These are phyloP conservation scores for Leucosporidium yakuticum DNA, from an alignment of 768 basidiomycete genomes.

Conservation along the genomic window DNA sequence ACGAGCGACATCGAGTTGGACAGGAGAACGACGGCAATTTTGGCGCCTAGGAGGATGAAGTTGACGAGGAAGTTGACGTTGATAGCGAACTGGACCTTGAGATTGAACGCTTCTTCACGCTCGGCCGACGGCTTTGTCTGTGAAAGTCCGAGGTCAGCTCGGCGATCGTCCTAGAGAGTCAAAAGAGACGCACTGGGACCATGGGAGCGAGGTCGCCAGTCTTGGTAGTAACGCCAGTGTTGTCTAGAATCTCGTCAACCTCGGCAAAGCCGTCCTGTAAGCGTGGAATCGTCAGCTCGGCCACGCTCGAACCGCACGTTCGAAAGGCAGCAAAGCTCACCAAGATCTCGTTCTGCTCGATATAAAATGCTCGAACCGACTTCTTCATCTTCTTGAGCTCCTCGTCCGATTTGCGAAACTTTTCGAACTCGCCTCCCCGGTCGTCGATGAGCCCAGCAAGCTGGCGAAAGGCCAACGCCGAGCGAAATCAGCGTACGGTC, in stretches of 20 bases:
- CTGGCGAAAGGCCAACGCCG: slow-evolving; percentile 2
- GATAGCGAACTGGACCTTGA: slow-evolving; percentile 30
- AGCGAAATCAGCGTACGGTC: no score
- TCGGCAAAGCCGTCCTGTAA: slow-evolving; percentile 28
- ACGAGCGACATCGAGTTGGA: slow-evolving; percentile 47
- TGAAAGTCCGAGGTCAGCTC: not conserved
- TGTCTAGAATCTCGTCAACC: slow-evolving; percentile 35
- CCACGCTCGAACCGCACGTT: not conserved
- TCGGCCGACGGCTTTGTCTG: slow-evolving; percentile 7
- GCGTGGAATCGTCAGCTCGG: not conserved
- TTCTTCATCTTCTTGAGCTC: slow-evolving; percentile 15
- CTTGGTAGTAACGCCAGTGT: slow-evolving; percentile 6
- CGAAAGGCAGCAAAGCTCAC: not conserved
- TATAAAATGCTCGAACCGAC: slow-evolving; percentile 31
- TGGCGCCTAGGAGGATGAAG: slow-evolving; percentile 43
- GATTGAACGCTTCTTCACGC: slow-evolving; percentile 13
- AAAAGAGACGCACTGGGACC: not conserved
- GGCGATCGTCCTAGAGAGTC: not conserved
- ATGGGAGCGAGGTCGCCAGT: slow-evolving; percentile 25
- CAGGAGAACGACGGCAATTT: slow-evolving; percentile 45
- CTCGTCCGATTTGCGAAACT: slow-evolving; percentile 26
- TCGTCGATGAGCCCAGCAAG: slow-evolving; percentile 31
- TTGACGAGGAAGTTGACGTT: slow-evolving; percentile 41
- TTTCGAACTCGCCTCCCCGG: slow-evolving; percentile 26
- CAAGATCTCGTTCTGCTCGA: slow-evolving; percentile 29